Evolutionary conservation across 805 yeast genomes (phyloP), one percentile per base, ranked within the genome.

Genomic region (Nakazawaea sp.): DNA sequence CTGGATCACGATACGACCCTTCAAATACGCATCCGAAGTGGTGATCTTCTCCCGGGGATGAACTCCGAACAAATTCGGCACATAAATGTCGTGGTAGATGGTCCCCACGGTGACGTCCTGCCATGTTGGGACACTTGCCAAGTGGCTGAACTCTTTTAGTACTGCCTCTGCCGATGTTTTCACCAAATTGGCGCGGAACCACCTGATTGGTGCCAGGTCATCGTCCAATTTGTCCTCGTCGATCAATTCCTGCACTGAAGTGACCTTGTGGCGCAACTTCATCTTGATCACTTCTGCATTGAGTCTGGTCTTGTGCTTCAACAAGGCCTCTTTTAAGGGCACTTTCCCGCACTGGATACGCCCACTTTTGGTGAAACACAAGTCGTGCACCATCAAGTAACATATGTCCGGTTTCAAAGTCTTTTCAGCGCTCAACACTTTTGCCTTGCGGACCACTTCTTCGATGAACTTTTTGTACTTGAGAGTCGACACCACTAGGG

Each of bases 341-440:
- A 81, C 87, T 50, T 88, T 89, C 5, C 94, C 94, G 68, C 87
- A 81, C 53, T 87, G 94, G 42, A 90, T 81, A 43, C 96, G 63
- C 9, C 94, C 92, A 19, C 76, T 68, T 45, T 77, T 72, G 5
- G 90, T 72, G 40, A 92, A 69, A 5, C 89, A 56, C 36, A 87
- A 63, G 59, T 90, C 98, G 51, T 90, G 95, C 1, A 81, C 81
- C 58, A 90, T 58, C 7, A 90, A 62, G 36, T 79, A 44, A 2
- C 83, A 74, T 33, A 83, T 56, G 12, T 67, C 61, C 17, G 82
- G 51, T 41, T 68, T 70, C 24, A 55, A 38, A 35, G 59, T 55
- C 40, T 67, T 70, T 24, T 75, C 77, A 27, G 61, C 64, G 26
- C 70, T 63, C 45, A 83, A 61, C n/a, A 92, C 59, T 47, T 77